Percentiles rank a stretch among this genome's conserved stretches.
These are phyloP conservation scores for Colletotrichum melonis DNA, from an alignment of 2,329 filamentous ascomycete species.

Conservation along the genomic window DNA sequence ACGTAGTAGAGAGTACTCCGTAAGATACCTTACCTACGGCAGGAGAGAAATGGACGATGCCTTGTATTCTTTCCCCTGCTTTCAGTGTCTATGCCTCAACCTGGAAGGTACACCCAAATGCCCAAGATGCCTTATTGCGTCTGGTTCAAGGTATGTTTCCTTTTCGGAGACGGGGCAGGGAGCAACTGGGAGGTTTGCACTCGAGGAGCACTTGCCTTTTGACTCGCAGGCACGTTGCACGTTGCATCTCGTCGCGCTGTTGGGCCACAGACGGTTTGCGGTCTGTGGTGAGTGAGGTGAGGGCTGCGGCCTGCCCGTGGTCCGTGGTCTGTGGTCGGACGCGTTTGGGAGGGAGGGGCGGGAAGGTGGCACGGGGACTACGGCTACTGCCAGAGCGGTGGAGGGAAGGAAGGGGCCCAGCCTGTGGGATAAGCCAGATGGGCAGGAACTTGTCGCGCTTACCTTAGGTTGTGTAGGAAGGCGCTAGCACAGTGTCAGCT, in stretches of 20 bases:
- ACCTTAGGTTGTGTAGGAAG: background rate
- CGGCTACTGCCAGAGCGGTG: background rate
- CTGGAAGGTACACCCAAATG: too few relatives aligned
- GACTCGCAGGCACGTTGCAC: background rate
- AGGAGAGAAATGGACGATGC: too few relatives aligned
- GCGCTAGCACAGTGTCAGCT: constrained; percentile 30
- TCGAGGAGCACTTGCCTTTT: background rate
- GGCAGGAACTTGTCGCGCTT: background rate
- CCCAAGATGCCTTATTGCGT: too few relatives aligned
- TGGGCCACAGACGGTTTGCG: background rate
- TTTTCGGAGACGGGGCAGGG: background rate
- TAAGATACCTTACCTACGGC: too few relatives aligned
- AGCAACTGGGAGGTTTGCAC: background rate
- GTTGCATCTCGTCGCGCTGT: background rate
- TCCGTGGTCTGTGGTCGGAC: background rate
- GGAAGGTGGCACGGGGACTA: constrained; percentile 21
- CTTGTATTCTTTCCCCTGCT: too few relatives aligned
- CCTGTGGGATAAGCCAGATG: background rate
- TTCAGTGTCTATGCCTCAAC: too few relatives aligned
- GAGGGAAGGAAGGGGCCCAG: background rate
- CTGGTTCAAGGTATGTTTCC: background rate
- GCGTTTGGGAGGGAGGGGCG: constrained; percentile 24
- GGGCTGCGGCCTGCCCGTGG: background rate
- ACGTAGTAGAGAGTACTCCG: too few relatives aligned
- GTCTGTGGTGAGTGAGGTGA: background rate